Evolutionary conservation across 2,329 filamentous ascomycete genomes (phyloP), one percentile per base, ranked within the genome.

Genomic region (Exophiala aquamarina): DNA sequence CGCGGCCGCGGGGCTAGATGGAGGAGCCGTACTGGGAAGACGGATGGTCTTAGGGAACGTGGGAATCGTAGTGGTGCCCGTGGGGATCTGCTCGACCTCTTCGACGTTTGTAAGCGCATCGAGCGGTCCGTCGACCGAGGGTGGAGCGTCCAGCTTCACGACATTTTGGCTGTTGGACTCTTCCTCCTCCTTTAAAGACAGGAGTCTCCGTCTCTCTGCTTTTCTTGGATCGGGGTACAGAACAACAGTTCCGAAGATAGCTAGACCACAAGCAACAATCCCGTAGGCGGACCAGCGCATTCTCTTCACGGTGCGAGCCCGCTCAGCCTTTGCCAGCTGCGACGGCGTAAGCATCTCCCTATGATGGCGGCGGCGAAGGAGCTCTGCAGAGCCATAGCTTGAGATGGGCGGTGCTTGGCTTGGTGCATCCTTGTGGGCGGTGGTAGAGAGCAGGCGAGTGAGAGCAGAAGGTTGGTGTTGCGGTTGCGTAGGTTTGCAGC

Each of bases 61-160:
- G 1, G 88, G 85, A 3, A 95, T 81, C n/a, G 83, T 84, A 56
- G 76, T 83, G 57, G 91, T 90, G 11, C 89, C 89, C 0, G 90
- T 95, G 13, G 86, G 79, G 0, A 95, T 84, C 34, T 93, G 74
- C 63, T 93, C 87, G 36, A 78, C 75, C 33, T 85, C 84, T 11
- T 86, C 76, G n/a, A 20, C 33, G 23, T 44, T 44, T 23, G 33
- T 10, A 17, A 68, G 66, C 8, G 68, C 52, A 0, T 66, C 65
- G 1, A 64, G 59, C 13, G 61, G 60, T 14, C 56, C 61, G 2
- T 62, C 54, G 48, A 71, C 66, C 1, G 68, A 68, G 2, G 60
- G 40, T 0, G 71, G 69, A 1, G 68, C 70, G 32, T 73, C 70
- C 38, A 71, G 60, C 38, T 66, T 67, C 31, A 68, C 64, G 5